A percentile compares a stretch with the other conserved stretches of the same genome.
Evolutionary conservation across 805 yeast genomes (phyloP).

Genomic region (Candida coquimbonensis): DNA sequence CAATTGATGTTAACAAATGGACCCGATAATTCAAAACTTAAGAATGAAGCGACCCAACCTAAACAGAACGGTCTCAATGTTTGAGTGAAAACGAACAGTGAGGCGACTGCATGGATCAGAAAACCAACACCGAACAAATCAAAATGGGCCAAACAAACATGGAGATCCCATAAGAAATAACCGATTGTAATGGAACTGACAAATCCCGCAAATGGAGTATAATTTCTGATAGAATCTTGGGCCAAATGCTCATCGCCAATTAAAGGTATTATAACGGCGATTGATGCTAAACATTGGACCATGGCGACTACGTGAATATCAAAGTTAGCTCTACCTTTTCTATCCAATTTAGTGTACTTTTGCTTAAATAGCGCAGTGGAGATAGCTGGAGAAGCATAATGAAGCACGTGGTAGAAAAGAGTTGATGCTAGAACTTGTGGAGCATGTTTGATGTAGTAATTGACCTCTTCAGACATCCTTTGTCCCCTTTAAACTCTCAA

Average conservation of each 20-base stretch:
- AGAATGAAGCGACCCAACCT: conserved; percentile 76
- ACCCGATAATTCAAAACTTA: conserved; percentile 81
- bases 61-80: conserved; percentile 69
- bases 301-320: conserved; percentile 88
- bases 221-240: conserved; percentile 53
- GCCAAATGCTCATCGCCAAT: conserved; percentile 46
- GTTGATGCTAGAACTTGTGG: conserved; percentile 68
- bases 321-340: conserved; percentile 57
- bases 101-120: conserved; percentile 76
- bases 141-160: conserved; percentile 57
- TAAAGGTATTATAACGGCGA: conserved; percentile 55
- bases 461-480: not conserved
- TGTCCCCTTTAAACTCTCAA: not conserved
- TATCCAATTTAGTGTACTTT: conserved; percentile 41
- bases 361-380: conserved; percentile 44
- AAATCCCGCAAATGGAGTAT: conserved; percentile 69
- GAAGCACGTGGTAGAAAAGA: conserved; percentile 50
- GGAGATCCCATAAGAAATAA: conserved; percentile 86
- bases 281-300: conserved; percentile 70
- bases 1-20: conserved; percentile 94
- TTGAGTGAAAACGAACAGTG: conserved; percentile 62
- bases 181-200: conserved; percentile 71
- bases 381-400: conserved; percentile 44
- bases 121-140: conserved; percentile 75
- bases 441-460: conserved; percentile 45